Conservation (phyloP, 257 asterid genomes). For the Primulina eburnea region DNA sequence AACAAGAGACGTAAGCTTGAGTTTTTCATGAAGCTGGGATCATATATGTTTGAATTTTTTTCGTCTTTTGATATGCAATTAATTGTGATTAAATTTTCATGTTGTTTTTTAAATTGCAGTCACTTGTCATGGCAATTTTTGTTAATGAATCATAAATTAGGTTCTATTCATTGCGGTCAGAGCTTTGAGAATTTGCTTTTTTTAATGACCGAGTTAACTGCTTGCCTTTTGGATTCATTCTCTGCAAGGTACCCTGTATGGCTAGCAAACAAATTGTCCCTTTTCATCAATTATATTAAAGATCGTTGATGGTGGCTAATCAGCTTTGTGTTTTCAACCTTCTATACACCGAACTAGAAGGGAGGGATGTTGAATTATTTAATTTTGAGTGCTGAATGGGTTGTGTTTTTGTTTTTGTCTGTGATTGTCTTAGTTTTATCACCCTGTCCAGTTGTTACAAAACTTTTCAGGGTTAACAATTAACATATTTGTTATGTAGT, state of each 20-base stretch:
- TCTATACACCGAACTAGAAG: neutral
- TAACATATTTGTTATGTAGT: neutral
- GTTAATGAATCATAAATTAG: conserved; percentile 14
- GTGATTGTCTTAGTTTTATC: neutral
- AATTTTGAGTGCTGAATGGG: neutral
- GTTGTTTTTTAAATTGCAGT: neutral
- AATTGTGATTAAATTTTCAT: neutral
- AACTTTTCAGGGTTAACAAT: neutral
- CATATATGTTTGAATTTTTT: neutral
- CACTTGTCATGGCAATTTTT: neutral
- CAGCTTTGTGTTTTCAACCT: neutral
- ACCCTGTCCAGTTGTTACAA: neutral
- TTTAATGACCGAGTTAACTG: neutral
- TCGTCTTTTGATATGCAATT: neutral
- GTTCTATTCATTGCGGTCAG: conserved; percentile 7
- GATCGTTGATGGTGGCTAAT: neutral
- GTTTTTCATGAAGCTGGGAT: conserved; percentile 3
- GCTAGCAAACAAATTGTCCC: neutral
- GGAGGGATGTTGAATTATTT: neutral
- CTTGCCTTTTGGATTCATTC: neutral
- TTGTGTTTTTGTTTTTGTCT: no score
- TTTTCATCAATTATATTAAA: neutral
- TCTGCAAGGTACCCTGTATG: neutral
- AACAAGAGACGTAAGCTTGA: conserved; percentile 79
- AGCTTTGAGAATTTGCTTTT: neutral